Evolutionary conservation across 805 yeast genomes (phyloP).

Genomic region (Allodekkera sacchari): DNA sequence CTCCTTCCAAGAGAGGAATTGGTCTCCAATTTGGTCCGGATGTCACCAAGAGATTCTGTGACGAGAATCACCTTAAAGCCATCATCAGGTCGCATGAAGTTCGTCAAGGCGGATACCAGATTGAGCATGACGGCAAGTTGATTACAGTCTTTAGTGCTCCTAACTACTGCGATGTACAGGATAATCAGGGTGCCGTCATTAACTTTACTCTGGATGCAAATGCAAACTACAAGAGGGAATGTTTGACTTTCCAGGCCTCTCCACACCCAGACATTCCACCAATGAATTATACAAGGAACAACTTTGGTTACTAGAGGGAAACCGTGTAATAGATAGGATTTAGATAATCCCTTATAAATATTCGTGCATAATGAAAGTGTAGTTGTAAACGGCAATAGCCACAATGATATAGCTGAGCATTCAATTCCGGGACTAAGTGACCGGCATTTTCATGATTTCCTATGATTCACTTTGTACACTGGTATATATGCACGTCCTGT

Average conservation of each 20-base stretch:
- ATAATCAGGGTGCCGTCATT: slow-evolving; percentile 85
- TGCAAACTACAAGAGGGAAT: slow-evolving; percentile 40
- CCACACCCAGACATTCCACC: slow-evolving; percentile 89
- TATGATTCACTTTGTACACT: too few species aligned
- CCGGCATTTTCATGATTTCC: too few species aligned
- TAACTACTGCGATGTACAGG: slow-evolving; percentile 89
- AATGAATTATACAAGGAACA: slow-evolving; percentile 72
- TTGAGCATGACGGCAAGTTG: slow-evolving; percentile 78
- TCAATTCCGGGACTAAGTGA: too few species aligned
- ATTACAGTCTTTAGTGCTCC: slow-evolving; percentile 98
- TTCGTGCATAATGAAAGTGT: too few species aligned
- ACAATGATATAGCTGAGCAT: too few species aligned
- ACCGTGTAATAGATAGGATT: too few species aligned
- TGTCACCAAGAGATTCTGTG: slow-evolving; percentile 72
- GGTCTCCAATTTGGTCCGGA: slow-evolving; percentile 98
- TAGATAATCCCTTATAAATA: too few species aligned
- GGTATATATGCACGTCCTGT: too few species aligned
- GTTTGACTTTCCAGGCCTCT: slow-evolving; percentile 66
- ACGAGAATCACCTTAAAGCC: slow-evolving; percentile 61
- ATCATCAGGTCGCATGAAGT: slow-evolving; percentile 94
- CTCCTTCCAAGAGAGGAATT: slow-evolving; percentile 88
- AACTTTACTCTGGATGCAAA: slow-evolving; percentile 47
- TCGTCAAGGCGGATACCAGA: slow-evolving; percentile 81
- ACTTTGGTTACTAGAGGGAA: slow-evolving; percentile 26
- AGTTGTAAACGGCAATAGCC: too few species aligned